Evolutionary conservation across 805 yeast species (phyloP).

Genomic region (Sugiyamaella chiloensis): DNA sequence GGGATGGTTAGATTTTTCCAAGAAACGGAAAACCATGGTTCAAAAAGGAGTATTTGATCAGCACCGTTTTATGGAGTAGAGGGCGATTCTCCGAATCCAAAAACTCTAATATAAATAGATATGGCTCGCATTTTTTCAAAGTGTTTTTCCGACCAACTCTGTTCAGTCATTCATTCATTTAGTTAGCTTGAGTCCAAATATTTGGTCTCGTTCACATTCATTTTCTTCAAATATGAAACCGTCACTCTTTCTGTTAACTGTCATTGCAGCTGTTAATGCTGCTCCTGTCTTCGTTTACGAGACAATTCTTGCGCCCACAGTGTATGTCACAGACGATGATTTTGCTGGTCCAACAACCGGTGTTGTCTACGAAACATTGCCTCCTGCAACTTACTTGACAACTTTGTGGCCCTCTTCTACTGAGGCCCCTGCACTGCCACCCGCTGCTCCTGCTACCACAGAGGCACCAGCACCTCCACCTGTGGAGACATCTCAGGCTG

Average conservation of each 20-base stretch:
- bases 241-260: not conserved
- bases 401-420: slow-evolving; percentile 25
- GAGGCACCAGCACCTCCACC: slow-evolving; percentile 23
- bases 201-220: slow-evolving; percentile 5
- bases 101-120: too few species aligned
- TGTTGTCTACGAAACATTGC: slow-evolving; percentile 14
- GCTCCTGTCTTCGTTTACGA: slow-evolving; percentile 21
- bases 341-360: not conserved
- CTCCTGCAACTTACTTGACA: slow-evolving; percentile 16
- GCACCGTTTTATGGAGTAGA: too few species aligned
- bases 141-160: too few species aligned
- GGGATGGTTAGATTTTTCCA: not conserved
- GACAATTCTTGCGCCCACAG: slow-evolving; percentile 22
- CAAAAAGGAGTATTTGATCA: not conserved
- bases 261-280: slow-evolving; percentile 1
- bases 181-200: not conserved
- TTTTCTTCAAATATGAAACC: slow-evolving; percentile 3
- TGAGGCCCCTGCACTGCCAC: slow-evolving; percentile 11
- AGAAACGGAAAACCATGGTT: not conserved
- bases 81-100: too few species aligned
- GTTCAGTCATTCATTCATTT: not conserved
- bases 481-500: slow-evolving; percentile 21
- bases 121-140: too few species aligned
- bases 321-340: slow-evolving; percentile 23
- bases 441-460: slow-evolving; percentile 16